These are phyloP conservation scores for Apiotrichum gracile DNA, from an alignment of 1,284 basidiomycete species.

Conservation along the genomic window DNA sequence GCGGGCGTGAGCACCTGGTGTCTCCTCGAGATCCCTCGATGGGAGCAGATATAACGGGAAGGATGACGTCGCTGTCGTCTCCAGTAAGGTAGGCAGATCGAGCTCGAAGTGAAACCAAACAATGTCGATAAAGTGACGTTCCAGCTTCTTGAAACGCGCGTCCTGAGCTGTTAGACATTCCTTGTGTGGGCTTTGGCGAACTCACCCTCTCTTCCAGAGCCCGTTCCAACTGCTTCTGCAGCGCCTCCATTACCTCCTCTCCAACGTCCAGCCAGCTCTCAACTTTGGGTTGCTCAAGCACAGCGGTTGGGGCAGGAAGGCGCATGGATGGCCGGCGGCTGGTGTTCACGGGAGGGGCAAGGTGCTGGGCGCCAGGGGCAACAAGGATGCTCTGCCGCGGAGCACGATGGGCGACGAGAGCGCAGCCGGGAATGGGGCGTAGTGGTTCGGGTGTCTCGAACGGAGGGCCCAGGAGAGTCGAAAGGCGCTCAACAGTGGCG, in stretches of 20 bases:
- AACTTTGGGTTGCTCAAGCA: neutral
- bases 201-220: constrained; percentile 39
- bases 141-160: constrained; percentile 25
- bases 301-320: neutral
- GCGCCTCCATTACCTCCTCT: constrained; percentile 29
- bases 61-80: constrained; percentile 6
- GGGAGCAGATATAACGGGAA: constrained; percentile 33
- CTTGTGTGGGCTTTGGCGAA: neutral
- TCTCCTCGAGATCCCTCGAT: constrained; percentile 21
- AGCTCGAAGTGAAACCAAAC: constrained; percentile 42
- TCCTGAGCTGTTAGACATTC: constrained; percentile 20
- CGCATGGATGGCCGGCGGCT: constrained; percentile 8
- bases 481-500: constrained; percentile 22
- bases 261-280: constrained; percentile 33
- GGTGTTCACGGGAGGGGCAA: constrained; percentile 10
- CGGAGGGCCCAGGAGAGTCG: constrained; percentile 35
- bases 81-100: constrained; percentile 26
- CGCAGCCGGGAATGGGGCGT: constrained; percentile 26
- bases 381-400: neutral
- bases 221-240: constrained; percentile 23
- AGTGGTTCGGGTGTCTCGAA: constrained; percentile 34
- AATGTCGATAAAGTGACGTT: constrained; percentile 34
- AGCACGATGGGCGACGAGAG: neutral
- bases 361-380: neutral
- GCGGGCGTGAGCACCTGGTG: constrained; percentile 23